phyloP scores from a whole-genome alignment of 2,329 filamentous ascomycete species.

The Graphilbum sp. region DNA sequence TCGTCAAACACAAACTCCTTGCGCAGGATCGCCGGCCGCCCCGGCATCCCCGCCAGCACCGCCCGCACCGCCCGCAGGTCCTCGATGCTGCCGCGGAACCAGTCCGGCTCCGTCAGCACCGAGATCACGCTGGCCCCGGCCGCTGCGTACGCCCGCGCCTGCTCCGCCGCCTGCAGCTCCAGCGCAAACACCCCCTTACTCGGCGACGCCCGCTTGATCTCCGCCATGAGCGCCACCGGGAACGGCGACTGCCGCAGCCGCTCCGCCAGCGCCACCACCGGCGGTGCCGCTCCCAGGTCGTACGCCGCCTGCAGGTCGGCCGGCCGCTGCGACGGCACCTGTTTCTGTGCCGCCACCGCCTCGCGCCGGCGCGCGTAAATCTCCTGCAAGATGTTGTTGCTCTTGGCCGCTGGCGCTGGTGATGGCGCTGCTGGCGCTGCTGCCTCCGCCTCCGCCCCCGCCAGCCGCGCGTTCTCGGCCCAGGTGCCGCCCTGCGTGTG shows the following conservation, averaged over 20 bases:
- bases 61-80: constrained; percentile 77
- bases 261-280: constrained; percentile 63
- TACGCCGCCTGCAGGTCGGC: constrained; percentile 77
- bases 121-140: constrained; percentile 95
- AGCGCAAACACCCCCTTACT: constrained; percentile 91
- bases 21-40: constrained; percentile 76
- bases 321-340: constrained; percentile 68
- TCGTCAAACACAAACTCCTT: constrained; percentile 98
- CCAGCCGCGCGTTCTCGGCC: constrained; percentile 67
- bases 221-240: constrained; percentile 85
- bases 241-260: constrained; percentile 70
- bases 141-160: constrained; percentile 81
- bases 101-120: constrained; percentile 94
- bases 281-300: constrained; percentile 67
- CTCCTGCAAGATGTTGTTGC: constrained; percentile 67
- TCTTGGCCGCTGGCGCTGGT: not conserved
- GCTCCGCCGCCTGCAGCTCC: constrained; percentile 71
- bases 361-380: constrained; percentile 74
- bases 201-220: constrained; percentile 92
- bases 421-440: constrained; percentile 4
- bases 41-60: constrained; percentile 78
- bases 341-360: constrained; percentile 64
- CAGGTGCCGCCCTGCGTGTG: constrained; percentile 80
- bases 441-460: constrained; percentile 31
- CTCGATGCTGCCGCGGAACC: constrained; percentile 97